Evolutionary conservation across 768 basidiomycete species (phyloP).

Genomic region (Phylloporus sp.): DNA sequence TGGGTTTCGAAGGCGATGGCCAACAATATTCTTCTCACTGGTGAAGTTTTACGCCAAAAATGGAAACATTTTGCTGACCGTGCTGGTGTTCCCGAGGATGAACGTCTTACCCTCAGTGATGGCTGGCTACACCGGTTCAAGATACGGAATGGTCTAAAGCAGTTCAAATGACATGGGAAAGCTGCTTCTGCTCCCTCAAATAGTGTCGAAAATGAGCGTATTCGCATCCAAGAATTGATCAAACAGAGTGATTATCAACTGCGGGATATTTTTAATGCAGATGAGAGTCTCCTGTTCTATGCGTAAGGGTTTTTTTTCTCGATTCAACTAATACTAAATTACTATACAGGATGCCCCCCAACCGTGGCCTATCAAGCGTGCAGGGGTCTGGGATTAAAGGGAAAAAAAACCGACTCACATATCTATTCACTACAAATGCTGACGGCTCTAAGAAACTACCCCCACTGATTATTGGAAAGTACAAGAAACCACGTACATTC

Average conservation of each 20-base stretch:
- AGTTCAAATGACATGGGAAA: conserved; percentile 25
- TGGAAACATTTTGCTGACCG: conserved; percentile 24
- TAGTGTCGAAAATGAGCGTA: conserved; percentile 24
- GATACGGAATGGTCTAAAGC: neutral
- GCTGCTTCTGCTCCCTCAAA: conserved; percentile 26
- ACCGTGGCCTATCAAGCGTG: neutral
- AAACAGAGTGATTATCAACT: conserved; percentile 21
- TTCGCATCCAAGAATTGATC: conserved; percentile 24
- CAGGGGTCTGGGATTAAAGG: neutral
- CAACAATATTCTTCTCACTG: conserved; percentile 1
- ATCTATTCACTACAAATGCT: conserved; percentile 24
- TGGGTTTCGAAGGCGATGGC: conserved; percentile 33
- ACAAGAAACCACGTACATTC: neutral
- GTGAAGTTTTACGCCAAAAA: conserved; percentile 30
- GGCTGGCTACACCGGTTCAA: neutral
- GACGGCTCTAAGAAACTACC: conserved; percentile 30
- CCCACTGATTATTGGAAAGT: conserved; percentile 33
- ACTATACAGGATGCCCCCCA: conserved; percentile 5
- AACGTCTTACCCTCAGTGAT: neutral
- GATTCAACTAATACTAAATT: neutral
- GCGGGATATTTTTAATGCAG: conserved; percentile 34
- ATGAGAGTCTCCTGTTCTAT: conserved; percentile 35
- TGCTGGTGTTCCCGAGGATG: neutral
- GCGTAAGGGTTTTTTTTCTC: conserved; percentile 17
- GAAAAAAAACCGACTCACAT: neutral